phyloP scores from a whole-genome alignment of 805 yeast species.

The Candida pseudofarinosa region DNA sequence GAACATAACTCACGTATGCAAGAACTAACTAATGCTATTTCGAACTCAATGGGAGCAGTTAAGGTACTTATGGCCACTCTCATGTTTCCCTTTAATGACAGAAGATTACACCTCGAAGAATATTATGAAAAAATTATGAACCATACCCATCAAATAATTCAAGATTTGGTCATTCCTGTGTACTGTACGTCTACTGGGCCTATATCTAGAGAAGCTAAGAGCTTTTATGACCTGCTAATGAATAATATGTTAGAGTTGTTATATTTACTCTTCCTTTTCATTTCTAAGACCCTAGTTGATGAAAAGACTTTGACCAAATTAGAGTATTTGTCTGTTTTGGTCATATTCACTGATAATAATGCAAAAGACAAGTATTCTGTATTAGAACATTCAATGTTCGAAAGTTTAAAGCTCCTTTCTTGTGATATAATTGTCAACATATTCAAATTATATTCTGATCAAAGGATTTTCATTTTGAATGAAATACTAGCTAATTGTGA shows the following conservation, averaged over 20 bases:
- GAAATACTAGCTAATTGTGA: slow-evolving; percentile 55
- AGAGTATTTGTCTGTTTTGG: slow-evolving; percentile 46
- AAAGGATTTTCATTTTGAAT: slow-evolving; percentile 55
- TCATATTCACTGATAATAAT: slow-evolving; percentile 37
- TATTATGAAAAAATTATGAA: slow-evolving; percentile 39
- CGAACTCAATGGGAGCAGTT: neutral
- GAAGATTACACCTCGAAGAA: slow-evolving; percentile 43
- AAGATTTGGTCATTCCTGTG: slow-evolving; percentile 21
- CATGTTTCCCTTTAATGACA: slow-evolving; percentile 22
- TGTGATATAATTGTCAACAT: slow-evolving; percentile 26
- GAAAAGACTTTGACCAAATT: slow-evolving; percentile 55
- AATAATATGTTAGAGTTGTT: neutral
- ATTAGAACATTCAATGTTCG: slow-evolving; percentile 16
- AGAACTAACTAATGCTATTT: neutral
- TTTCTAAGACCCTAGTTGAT: slow-evolving; percentile 18
- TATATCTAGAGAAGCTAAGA: neutral
- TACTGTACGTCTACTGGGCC: neutral
- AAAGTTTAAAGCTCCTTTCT: slow-evolving; percentile 22
- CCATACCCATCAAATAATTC: slow-evolving; percentile 31
- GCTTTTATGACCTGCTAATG: neutral
- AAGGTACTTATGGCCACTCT: neutral
- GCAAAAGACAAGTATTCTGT: slow-evolving; percentile 17
- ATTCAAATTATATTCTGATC: slow-evolving; percentile 43
- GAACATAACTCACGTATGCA: no score
- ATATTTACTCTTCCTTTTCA: slow-evolving; percentile 7